Percentiles rank a stretch among this genome's conserved stretches.
Conservation (phyloP, 352 stramenopile species). For the Pythium biforme region DNA sequence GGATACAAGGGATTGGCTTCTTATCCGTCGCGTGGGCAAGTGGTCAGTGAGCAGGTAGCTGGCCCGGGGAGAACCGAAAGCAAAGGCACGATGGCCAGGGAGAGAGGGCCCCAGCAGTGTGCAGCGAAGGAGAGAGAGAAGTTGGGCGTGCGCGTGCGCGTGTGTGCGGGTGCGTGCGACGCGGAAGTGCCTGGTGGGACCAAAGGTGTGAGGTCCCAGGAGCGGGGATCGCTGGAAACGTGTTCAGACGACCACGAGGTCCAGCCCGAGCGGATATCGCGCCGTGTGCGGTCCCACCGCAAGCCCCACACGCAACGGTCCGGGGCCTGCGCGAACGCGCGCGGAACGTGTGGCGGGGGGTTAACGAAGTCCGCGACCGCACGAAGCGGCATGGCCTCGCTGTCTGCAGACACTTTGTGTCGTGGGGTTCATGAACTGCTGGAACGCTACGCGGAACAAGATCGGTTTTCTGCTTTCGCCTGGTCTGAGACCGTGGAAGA, state of each 20-base stretch:
- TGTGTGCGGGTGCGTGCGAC: no score
- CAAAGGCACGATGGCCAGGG: background rate
- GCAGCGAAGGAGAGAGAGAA: no score
- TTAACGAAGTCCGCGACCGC: background rate
- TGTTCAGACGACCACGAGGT: background rate
- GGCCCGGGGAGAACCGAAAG: background rate
- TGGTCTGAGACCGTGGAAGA: background rate
- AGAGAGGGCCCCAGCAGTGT: background rate
- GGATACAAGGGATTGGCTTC: background rate
- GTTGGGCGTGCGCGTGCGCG: no score
- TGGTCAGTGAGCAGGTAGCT: constrained; percentile 10
- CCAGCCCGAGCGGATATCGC: background rate
- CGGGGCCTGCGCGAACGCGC: background rate
- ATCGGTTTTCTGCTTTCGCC: background rate
- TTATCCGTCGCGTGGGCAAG: constrained; percentile 12
- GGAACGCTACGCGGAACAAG: constrained; percentile 3
- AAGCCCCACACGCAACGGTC: background rate
- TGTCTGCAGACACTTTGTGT: background rate
- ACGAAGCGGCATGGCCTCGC: background rate
- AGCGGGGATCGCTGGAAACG: background rate
- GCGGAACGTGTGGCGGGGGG: background rate
- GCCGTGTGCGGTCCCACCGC: background rate
- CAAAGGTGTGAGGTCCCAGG: background rate
- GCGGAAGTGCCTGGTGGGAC: background rate
- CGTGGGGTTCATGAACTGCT: background rate